Evolutionary conservation across 2,329 filamentous ascomycete genomes (phyloP).

Genomic region (Scedosporium minutisporum): DNA sequence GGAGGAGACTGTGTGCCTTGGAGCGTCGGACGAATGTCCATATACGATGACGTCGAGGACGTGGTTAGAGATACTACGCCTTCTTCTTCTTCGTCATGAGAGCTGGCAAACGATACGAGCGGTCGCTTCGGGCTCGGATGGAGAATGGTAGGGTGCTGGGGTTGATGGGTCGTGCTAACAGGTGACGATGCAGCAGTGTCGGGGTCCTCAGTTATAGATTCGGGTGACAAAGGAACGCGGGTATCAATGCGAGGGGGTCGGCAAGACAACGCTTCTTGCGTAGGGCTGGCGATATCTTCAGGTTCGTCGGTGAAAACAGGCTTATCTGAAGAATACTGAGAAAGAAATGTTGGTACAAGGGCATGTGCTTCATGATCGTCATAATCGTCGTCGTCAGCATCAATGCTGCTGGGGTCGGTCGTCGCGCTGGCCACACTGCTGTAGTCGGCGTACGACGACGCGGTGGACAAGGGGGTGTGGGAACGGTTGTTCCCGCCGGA

Average conservation of each 20-base stretch:
- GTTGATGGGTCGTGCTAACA: not conserved
- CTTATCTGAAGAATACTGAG: not conserved
- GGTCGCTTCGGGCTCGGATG: not conserved
- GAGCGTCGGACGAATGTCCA: not conserved
- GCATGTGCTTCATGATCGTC: constrained; percentile 2
- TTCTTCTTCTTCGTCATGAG: not conserved
- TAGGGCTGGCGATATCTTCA: constrained; percentile 1
- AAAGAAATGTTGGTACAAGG: constrained; percentile 7
- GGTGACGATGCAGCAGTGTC: not conserved
- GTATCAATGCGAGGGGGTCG: constrained; percentile 5
- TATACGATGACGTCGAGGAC: not conserved
- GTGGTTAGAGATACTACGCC: not conserved
- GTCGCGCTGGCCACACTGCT: constrained; percentile 26
- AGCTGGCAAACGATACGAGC: not conserved
- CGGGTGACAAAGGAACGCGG: constrained; percentile 1
- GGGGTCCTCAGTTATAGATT: not conserved
- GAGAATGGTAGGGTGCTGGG: not conserved
- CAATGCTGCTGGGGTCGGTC: constrained; percentile 29
- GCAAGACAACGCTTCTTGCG: not conserved
- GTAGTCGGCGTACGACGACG: constrained; percentile 28
- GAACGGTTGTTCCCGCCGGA: not conserved
- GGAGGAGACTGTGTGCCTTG: not conserved
- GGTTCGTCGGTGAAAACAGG: constrained; percentile 6
- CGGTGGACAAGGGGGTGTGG: constrained; percentile 19
- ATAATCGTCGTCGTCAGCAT: constrained; percentile 15